Percentiles rank a stretch among this genome's conserved stretches.
Conservation (phyloP, 1,139 yeast genomes). For the Trichomonascaceae sp. region DNA sequence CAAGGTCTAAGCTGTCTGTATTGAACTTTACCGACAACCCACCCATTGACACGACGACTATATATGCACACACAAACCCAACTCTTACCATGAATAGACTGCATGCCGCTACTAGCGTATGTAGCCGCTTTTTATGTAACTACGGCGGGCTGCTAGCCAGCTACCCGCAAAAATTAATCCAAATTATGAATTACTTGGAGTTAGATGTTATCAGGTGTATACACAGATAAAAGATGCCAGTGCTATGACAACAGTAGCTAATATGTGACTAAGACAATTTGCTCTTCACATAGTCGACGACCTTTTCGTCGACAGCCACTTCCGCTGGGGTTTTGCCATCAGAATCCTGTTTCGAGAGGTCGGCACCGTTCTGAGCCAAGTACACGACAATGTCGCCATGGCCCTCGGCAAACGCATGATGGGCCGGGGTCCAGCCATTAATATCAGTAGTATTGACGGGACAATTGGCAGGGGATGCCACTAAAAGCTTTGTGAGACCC, state of each 20-base stretch:
- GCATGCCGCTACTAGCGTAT: background rate
- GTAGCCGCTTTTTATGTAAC: background rate
- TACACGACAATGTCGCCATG: constrained; percentile 62
- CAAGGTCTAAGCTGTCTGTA: constrained; percentile 87
- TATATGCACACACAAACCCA: too few relatives aligned
- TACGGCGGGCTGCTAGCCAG: too few relatives aligned
- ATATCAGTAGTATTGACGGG: constrained; percentile 58
- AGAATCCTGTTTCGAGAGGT: constrained; percentile 31
- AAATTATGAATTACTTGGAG: too few relatives aligned
- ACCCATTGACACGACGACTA: too few relatives aligned
- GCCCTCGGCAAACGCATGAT: constrained; percentile 89
- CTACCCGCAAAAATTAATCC: too few relatives aligned
- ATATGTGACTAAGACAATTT: too few relatives aligned
- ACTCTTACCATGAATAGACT: too few relatives aligned
- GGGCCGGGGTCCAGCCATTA: constrained; percentile 77
- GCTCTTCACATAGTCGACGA: constrained; percentile 26
- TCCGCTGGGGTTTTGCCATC: constrained; percentile 48
- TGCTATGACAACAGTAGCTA: too few relatives aligned
- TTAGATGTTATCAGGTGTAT: too few relatives aligned
- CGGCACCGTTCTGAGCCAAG: constrained; percentile 58
- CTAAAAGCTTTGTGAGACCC: constrained; percentile 37
- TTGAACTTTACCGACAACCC: too few relatives aligned
- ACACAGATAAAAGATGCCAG: too few relatives aligned
- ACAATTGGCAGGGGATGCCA: constrained; percentile 42
- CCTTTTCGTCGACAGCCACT: constrained; percentile 51